Conservation (phyloP, 2,329 filamentous ascomycete species). For the Aspergillus ustus region DNA sequence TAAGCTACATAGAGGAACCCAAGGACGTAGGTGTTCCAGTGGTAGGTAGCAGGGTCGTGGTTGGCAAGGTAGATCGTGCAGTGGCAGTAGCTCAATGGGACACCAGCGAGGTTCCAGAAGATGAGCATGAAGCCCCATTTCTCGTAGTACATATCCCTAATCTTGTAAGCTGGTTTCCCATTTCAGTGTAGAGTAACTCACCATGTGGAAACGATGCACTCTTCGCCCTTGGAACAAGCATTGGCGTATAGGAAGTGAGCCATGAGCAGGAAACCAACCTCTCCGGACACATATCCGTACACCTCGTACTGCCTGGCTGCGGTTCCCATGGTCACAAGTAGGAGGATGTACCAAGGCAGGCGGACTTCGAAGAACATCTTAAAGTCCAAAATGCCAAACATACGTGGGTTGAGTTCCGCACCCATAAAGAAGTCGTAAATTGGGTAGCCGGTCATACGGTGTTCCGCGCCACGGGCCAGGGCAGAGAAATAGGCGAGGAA, state of each 20-base stretch:
- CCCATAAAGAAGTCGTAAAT: slow-evolving; percentile 94
- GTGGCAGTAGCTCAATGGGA: slow-evolving; percentile 90
- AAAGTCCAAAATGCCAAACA: slow-evolving; percentile 84
- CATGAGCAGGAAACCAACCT: slow-evolving; percentile 82
- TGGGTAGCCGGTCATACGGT: slow-evolving; percentile 85
- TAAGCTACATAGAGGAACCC: slow-evolving; percentile 70
- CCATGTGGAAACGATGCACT: slow-evolving; percentile 87
- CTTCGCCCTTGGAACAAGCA: slow-evolving; percentile 89
- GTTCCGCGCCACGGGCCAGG: slow-evolving; percentile 75
- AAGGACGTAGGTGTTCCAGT: slow-evolving; percentile 73
- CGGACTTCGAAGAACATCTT: slow-evolving; percentile 97
- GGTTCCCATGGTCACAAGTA: slow-evolving; percentile 75
- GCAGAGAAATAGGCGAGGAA: slow-evolving; percentile 87
- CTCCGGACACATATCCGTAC: slow-evolving; percentile 84
- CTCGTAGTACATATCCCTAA: slow-evolving; percentile 93
- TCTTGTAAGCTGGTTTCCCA: slow-evolving; percentile 18
- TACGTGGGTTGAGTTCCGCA: slow-evolving; percentile 80
- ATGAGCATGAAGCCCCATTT: slow-evolving; percentile 98
- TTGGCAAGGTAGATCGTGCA: slow-evolving; percentile 88
- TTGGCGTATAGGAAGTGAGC: slow-evolving; percentile 92
- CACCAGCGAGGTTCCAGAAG: slow-evolving; percentile 94
- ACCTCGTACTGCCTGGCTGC: slow-evolving; percentile 81
- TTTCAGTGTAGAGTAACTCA: slow-evolving; percentile 37
- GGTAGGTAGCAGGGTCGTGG: slow-evolving; percentile 77
- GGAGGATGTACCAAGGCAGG: slow-evolving; percentile 88